Evolutionary conservation across 2,329 filamentous ascomycete genomes (phyloP).

Genomic region (Calonectria henricotiae): DNA sequence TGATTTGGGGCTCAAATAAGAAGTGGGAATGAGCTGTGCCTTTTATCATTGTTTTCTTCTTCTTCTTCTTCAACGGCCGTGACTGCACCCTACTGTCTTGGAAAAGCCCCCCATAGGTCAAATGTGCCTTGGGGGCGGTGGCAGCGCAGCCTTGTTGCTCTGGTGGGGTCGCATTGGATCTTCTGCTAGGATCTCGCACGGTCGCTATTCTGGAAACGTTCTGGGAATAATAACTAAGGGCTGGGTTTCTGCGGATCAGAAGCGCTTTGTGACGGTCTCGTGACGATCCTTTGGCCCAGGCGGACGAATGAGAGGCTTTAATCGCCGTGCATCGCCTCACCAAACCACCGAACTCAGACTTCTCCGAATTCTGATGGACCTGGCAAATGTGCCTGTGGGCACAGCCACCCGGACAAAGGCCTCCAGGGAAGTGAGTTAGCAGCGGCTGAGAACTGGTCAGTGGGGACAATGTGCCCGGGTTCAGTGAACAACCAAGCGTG

Average conservation of each 20-base stretch:
- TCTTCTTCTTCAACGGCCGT: background rate
- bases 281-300: constrained; percentile 6
- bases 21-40: background rate
- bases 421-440: background rate
- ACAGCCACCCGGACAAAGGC: background rate
- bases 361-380: background rate
- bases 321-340: constrained; percentile 2
- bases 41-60: background rate
- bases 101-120: background rate
- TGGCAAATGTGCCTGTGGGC: background rate
- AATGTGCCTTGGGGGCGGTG: constrained; percentile 19
- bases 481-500: background rate
- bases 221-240: background rate
- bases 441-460: constrained; percentile 2
- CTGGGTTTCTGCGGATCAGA: background rate
- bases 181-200: background rate
- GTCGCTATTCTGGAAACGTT: constrained; percentile 11
- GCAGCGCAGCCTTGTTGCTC: background rate
- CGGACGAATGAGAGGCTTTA: constrained; percentile 5
- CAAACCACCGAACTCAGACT: background rate
- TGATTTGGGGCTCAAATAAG: background rate
- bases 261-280: background rate
- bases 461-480: background rate
- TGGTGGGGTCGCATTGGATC: constrained; percentile 1
- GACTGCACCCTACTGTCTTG: background rate